Conservation (phyloP, 306 rosid species). For the Quercus ilex region DNA sequence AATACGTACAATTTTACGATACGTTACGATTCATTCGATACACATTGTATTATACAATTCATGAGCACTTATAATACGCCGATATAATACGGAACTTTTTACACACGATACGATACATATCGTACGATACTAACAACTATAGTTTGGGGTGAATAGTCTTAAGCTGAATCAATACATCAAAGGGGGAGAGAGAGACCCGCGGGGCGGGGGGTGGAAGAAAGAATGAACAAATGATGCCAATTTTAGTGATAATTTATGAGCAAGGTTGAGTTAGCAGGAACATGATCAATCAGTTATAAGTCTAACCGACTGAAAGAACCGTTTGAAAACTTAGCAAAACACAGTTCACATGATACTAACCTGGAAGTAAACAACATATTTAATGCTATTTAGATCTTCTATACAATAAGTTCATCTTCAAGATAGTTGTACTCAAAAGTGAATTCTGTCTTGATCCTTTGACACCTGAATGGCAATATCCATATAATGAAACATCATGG, state of each 20-base stretch:
- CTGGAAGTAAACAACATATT: constrained; percentile 26
- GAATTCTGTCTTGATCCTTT: constrained; percentile 90
- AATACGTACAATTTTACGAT: no score
- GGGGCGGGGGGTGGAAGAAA: no score
- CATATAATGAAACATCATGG: constrained; percentile 4
- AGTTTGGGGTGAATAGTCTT: background rate
- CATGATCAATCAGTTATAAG: background rate
- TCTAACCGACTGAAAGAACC: background rate
- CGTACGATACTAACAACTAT: no score
- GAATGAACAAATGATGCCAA: background rate
- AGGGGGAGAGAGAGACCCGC: background rate
- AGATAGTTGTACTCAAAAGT: constrained; percentile 93
- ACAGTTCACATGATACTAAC: background rate
- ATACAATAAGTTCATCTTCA: constrained; percentile 87
- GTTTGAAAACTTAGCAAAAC: background rate
- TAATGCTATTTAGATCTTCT: constrained; percentile 30
- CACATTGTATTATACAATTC: no score
- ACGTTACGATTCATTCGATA: no score
- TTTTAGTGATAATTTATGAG: background rate
- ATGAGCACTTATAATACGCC: no score
- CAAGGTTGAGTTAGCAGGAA: background rate
- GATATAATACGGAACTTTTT: no score
- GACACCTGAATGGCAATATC: constrained; percentile 69
- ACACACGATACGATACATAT: no score
- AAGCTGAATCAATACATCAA: background rate